Evolutionary conservation across 177 flowering plant species (phyloP), one percentile per base, ranked within the genome.

Genomic region (Telopea speciosissima): DNA sequence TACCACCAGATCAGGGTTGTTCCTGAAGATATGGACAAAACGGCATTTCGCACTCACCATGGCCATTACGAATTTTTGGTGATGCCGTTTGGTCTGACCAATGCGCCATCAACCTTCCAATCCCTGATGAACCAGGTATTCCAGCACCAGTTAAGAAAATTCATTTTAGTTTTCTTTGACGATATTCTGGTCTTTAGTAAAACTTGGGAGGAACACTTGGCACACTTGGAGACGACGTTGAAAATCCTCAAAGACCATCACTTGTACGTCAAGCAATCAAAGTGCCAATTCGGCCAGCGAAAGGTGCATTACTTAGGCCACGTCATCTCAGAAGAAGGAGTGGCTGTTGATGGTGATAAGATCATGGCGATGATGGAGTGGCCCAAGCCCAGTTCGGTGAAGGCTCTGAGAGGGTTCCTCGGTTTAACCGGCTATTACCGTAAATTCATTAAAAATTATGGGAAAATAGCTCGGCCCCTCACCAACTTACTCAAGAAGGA

Each of bases 91-190:
- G 5, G 60, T 12, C 59, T 67, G n/a, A 28, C 65, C 0, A 72
- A 72, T 26, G 69, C 69, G 0, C 69, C 64, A 0, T 17, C 74
- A 1, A 72, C 69, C 8, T 72, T 72, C 22, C 65, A 72, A 24
- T 22, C 17, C 0, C 33, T 72, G 12, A 72, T 72, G 69, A 72
- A 72, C 49, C 16, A 13, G 1, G 36, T 66, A 8, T 70, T 70
- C 56, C 60, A 61, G 31, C 52, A 54, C 0, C 5, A 19, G 2
- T 22, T 70, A 1, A 5, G 66, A 8, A 36, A 40, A 16, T 65
- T 31, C 12, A 26, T 72, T 2, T 14, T 66, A 10, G 69, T 72
- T 0, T 72, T 66, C 22, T 72, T 72, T 49, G 64, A 72, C 24
- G 69, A 72, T 22, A 66, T 72, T 0, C 65, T 66, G 5, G 14